These are phyloP conservation scores for Bassia scoparia DNA, from an alignment of 148 eudicot genomes.

Conservation along the genomic window DNA sequence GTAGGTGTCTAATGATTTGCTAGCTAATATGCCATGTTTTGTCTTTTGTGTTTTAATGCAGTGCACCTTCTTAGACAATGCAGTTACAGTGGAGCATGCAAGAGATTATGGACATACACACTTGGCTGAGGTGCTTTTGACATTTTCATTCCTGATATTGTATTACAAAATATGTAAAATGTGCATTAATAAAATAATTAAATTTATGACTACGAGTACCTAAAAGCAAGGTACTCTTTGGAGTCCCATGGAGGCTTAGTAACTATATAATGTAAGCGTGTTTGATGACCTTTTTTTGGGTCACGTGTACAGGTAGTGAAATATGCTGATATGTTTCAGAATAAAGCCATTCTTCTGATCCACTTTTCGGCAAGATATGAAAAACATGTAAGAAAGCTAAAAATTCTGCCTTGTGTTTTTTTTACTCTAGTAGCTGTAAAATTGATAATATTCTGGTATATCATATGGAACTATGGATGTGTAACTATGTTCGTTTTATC, in stretches of 20 bases:
- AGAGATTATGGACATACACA: slow-evolving; percentile 90
- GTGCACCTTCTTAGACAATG: slow-evolving; percentile 71
- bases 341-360: slow-evolving; percentile 88
- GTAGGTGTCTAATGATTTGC: neutral
- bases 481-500: no score
- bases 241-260: neutral
- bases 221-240: no score
- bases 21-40: neutral
- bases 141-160: neutral
- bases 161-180: no score
- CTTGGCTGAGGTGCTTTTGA: slow-evolving; percentile 64
- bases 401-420: neutral
- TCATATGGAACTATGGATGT: neutral
- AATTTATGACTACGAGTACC: no score
- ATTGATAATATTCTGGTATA: neutral
- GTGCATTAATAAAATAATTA: no score
- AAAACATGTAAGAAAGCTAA: slow-evolving; percentile 48
- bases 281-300: neutral
- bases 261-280: neutral
- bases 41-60: slow-evolving; percentile 23
- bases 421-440: neutral
- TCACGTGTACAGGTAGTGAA: slow-evolving; percentile 48
- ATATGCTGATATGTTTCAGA: slow-evolving; percentile 60
- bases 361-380: slow-evolving; percentile 92
- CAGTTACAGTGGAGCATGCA: slow-evolving; percentile 66